Percentiles rank a stretch among this genome's conserved stretches.
These are phyloP conservation scores for Helotiales sp. DNA, from an alignment of 2,329 filamentous ascomycete genomes.

Conservation along the genomic window DNA sequence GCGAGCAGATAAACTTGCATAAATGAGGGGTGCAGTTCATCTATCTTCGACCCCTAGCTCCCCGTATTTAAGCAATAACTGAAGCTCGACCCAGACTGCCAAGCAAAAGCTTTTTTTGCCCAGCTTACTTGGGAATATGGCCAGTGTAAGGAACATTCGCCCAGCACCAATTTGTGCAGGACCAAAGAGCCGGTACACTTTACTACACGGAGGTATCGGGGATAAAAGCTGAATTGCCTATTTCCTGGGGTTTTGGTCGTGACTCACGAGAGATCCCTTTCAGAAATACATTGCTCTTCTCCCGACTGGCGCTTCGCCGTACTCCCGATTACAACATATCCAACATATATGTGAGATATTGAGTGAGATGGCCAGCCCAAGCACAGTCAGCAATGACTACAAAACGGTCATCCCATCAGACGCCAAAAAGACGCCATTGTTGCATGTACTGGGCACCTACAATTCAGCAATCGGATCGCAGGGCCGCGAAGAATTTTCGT, in stretches of 20 bases:
- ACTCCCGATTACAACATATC: neutral
- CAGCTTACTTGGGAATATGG: neutral
- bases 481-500: neutral
- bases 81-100: neutral
- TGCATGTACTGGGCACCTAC: neutral
- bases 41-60: neutral
- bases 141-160: neutral
- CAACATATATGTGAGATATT: neutral
- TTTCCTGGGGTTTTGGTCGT: slow-evolving; percentile 9
- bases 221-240: neutral
- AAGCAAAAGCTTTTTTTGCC: neutral
- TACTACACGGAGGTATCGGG: neutral
- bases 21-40: slow-evolving; percentile 7
- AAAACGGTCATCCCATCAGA: neutral
- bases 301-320: neutral
- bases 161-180: neutral
- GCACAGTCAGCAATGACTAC: neutral
- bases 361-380: neutral
- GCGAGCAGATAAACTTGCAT: neutral
- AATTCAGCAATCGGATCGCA: slow-evolving; percentile 8
- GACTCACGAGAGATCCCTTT: neutral
- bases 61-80: neutral
- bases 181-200: neutral
- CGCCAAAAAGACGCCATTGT: slow-evolving; percentile 9
- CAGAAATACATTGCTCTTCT: neutral